Percentiles rank a stretch among this genome's conserved stretches.
phyloP scores from a whole-genome alignment of 805 yeast species.

The Candida hispaniensis region DNA sequence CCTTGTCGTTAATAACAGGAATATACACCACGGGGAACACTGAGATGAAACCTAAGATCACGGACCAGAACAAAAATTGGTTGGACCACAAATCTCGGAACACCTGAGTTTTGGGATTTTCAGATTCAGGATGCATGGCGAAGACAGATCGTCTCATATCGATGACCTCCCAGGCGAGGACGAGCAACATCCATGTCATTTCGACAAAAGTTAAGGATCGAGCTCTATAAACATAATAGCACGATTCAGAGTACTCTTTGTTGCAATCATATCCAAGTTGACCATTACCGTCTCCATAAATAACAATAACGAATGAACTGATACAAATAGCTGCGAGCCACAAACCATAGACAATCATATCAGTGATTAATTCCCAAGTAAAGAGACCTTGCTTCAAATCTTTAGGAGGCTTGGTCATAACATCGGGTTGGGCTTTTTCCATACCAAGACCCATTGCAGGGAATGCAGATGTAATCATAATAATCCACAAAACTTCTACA shows the following conservation, averaged over 20 bases:
- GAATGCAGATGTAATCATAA: conserved; percentile 68
- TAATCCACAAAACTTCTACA: conserved; percentile 69
- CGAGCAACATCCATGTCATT: conserved; percentile 78
- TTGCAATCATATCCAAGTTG: conserved; percentile 59
- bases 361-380: conserved; percentile 55
- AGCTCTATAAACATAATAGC: conserved; percentile 58
- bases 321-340: conserved; percentile 64
- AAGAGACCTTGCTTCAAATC: conserved; percentile 45
- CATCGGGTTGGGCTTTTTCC: conserved; percentile 52
- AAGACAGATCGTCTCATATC: conserved; percentile 62
- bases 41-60: conserved; percentile 54
- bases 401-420: conserved; percentile 56
- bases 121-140: conserved; percentile 55
- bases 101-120: conserved; percentile 49
- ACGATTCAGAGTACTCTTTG: conserved; percentile 35
- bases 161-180: conserved; percentile 77
- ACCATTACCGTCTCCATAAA: conserved; percentile 60
- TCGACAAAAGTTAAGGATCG: conserved; percentile 69
- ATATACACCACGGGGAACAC: conserved; percentile 78
- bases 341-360: conserved; percentile 63
- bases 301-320: conserved; percentile 50
- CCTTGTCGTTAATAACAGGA: conserved; percentile 73
- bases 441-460: conserved; percentile 78
- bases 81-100: conserved; percentile 59
- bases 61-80: conserved; percentile 73